phyloP scores from a whole-genome alignment of 805 yeast species.

The Saturnispora besseyi region DNA sequence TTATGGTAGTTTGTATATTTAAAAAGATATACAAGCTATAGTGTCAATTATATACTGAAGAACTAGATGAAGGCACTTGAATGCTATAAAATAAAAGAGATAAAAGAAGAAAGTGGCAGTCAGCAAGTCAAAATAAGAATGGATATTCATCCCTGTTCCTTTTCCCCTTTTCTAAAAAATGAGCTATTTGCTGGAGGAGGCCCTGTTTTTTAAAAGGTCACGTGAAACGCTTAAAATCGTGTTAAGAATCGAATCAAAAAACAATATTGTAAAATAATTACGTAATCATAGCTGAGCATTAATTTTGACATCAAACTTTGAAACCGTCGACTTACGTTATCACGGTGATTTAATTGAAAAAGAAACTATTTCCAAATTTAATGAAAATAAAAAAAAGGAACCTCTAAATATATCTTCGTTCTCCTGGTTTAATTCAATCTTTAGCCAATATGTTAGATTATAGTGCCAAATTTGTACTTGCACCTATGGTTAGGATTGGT shows the following conservation, averaged over 20 bases:
- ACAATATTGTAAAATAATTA: not conserved
- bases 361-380: not conserved
- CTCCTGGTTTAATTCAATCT: not conserved
- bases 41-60: not conserved
- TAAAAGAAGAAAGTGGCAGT: not conserved
- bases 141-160: not conserved
- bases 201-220: not conserved
- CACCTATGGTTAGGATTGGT: conserved; percentile 96
- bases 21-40: not conserved
- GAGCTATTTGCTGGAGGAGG: not conserved
- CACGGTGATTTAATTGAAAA: not conserved
- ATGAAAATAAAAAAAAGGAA: not conserved
- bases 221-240: not conserved
- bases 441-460: conserved; percentile 47
- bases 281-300: not conserved
- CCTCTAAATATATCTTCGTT: no score
- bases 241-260: not conserved
- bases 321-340: no score
- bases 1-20: not conserved
- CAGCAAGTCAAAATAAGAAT: not conserved
- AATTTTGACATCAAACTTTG: not conserved
- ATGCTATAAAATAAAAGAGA: not conserved
- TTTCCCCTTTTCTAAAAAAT: not conserved
- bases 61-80: not conserved
- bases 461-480: conserved; percentile 72